phyloP scores from a whole-genome alignment of 106 monocot species.

The Platanthera guangdongensis region DNA sequence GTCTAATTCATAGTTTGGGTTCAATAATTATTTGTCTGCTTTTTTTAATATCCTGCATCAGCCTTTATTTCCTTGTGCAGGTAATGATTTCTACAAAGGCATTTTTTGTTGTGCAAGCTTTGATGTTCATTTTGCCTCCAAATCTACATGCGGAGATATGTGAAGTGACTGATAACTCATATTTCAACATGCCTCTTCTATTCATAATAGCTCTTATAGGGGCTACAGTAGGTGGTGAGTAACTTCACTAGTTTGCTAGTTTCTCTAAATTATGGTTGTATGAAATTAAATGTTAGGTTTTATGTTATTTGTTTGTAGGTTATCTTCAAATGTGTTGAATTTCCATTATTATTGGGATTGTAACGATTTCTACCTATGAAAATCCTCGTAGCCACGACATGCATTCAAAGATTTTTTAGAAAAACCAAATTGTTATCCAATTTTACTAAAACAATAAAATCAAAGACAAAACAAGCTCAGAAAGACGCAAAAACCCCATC shows the following conservation, averaged over 20 bases:
- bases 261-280: not conserved
- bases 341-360: not conserved
- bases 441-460: too few species aligned
- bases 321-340: not conserved
- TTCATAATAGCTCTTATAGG: slow-evolving; percentile 70
- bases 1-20: not conserved
- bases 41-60: not conserved
- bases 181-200: slow-evolving; percentile 64
- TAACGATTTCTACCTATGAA: too few species aligned
- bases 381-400: too few species aligned
- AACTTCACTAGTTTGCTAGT: not conserved
- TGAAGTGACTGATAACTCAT: slow-evolving; percentile 27
- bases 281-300: not conserved
- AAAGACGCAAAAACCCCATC: too few species aligned
- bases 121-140: slow-evolving; percentile 43
- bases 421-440: too few species aligned
- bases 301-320: not conserved
- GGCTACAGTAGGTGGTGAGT: slow-evolving; percentile 77
- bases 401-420: too few species aligned
- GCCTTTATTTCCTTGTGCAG: not conserved
- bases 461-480: too few species aligned
- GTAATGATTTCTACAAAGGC: slow-evolving; percentile 12
- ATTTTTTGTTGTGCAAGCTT: slow-evolving; percentile 27
- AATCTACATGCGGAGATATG: slow-evolving; percentile 59
- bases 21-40: not conserved